Conservation (phyloP, 805 yeast species). For the Yarrowia divulgata region DNA sequence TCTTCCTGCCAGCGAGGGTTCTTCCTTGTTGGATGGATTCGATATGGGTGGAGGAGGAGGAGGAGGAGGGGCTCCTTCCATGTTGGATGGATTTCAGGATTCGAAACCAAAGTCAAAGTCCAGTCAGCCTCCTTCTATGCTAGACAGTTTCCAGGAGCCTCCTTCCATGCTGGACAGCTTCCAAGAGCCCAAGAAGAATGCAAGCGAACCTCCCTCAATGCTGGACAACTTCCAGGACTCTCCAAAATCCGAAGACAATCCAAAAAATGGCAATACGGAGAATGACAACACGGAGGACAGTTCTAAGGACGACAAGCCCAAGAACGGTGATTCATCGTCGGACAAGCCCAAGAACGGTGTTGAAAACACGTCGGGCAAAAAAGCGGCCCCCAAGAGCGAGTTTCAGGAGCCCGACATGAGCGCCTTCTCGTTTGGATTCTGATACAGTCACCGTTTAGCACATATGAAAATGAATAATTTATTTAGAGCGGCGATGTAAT, state of each 20-base stretch:
- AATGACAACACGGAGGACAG: neutral
- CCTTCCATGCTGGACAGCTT: neutral
- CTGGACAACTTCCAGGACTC: neutral
- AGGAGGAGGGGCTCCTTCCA: neutral
- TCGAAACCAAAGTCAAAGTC: neutral
- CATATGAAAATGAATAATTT: conserved; percentile 13
- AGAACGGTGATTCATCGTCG: neutral
- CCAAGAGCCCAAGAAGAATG: neutral
- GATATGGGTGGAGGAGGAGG: too few species aligned
- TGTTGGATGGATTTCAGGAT: neutral
- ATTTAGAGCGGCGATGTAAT: neutral
- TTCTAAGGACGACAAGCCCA: neutral
- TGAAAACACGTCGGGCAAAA: neutral
- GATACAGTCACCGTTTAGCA: neutral
- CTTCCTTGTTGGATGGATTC: conserved; percentile 3
- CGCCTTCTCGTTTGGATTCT: conserved; percentile 63
- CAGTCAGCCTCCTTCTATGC: neutral
- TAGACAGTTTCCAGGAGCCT: conserved; percentile 1
- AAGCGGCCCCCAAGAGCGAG: conserved; percentile 56
- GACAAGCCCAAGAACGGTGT: neutral
- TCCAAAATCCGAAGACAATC: neutral
- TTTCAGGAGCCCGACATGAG: conserved; percentile 81
- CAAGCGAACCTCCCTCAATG: neutral
- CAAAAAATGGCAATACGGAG: neutral
- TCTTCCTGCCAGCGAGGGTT: neutral